Evolutionary conservation across 2,329 filamentous ascomycete genomes (phyloP).

Genomic region (Pseudocercospora musae): DNA sequence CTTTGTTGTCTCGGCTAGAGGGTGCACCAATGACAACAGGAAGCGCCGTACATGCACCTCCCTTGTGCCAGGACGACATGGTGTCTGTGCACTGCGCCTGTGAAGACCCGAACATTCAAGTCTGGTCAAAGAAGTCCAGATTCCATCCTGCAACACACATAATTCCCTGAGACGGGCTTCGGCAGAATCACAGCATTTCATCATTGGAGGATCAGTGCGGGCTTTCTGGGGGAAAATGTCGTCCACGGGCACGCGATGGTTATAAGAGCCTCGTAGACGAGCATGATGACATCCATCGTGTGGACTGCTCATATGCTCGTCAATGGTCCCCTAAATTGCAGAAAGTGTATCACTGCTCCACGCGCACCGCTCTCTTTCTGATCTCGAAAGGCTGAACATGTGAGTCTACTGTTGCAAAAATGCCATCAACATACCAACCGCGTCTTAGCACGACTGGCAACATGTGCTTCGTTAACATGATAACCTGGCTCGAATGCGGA

Average conservation of each 20-base stretch:
- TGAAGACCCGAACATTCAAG: neutral
- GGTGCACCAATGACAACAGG: neutral
- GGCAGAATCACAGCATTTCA: neutral
- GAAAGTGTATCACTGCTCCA: neutral
- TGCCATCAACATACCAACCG: neutral
- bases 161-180: neutral
- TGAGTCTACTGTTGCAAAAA: neutral
- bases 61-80: neutral
- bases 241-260: neutral
- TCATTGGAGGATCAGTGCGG: neutral
- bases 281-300: neutral
- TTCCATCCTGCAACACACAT: neutral
- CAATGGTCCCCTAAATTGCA: neutral
- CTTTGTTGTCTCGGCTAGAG: neutral
- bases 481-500: slow-evolving; percentile 19
- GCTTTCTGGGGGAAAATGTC: neutral
- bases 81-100: neutral
- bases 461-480: slow-evolving; percentile 22
- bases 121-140: neutral
- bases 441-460: neutral
- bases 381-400: neutral
- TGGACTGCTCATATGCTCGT: neutral
- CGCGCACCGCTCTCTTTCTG: neutral
- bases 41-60: neutral
- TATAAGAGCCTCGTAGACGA: neutral